Evolutionary conservation across 2,329 filamentous ascomycete species (phyloP), one percentile per base, ranked within the genome.

Genomic region (Metarhizium album): DNA sequence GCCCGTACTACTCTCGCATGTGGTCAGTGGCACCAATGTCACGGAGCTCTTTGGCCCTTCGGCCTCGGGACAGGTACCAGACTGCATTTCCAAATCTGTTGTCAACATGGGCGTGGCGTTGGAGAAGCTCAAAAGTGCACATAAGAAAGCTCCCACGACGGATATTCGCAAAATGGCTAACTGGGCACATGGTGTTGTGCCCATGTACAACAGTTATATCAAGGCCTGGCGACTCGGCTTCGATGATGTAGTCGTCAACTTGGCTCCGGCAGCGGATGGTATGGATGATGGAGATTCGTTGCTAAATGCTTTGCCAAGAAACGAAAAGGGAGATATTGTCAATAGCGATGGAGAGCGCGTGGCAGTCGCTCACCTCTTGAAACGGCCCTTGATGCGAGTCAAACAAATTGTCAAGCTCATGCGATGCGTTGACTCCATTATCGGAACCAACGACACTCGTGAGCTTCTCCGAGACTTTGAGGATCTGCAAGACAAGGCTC

Each of bases 21-120:
- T 95, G 8, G 77, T 96, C 13, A 86, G 86, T 53, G 82, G 82
- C 1, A 77, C 78, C 14, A 74, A 82, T 46, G 78, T 80, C 3
- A 78, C 80, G 20, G 82, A 83, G 4, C 71, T 91, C 2, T 90
- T 91, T 61, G 79, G 79, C 18, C 74, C 78, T 9, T 74, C 75
- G 18, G 60, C 69, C 14, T 70, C 74, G 23, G 69, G 71, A 14
- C 69, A 74, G 45, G 79, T 80, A 57, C 75, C 71, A 23, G 64
- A 86, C 52, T 66, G 76, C 54, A 78, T 90, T 56, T 90, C 87
- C 14, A 87, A 89, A 65, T 87, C 91, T 1, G 94, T 98, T 49
- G 83, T 97, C 42, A 84, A 89, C 59, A 97, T 98, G 90, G 93
- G 93, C 7, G 79, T 96, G 51, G 83, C 86, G 3, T 75, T 98